A percentile compares a stretch with the other conserved stretches of the same genome.
phyloP scores from a whole-genome alignment of 768 basidiomycete genomes.

The Boletus sp. region DNA sequence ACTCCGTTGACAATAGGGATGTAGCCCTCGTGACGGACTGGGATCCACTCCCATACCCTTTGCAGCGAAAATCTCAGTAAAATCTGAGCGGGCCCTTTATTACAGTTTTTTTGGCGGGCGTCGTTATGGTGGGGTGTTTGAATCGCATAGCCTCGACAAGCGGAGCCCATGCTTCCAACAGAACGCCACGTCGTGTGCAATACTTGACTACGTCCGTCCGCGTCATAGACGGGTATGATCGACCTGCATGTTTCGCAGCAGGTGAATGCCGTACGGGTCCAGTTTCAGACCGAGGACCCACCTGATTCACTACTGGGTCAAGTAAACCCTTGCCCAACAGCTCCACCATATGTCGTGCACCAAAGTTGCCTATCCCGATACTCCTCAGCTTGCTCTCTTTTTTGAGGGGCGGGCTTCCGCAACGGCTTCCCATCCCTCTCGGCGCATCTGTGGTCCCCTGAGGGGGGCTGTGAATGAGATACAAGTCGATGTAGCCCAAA shows the following conservation, averaged over 20 bases:
- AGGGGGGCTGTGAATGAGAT: constrained; percentile 5
- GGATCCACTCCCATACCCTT: constrained; percentile 42
- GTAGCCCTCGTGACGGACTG: too few relatives aligned
- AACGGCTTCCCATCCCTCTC: constrained; percentile 6
- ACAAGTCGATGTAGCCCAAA: not conserved
- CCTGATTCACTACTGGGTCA: constrained; percentile 61
- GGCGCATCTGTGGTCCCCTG: constrained; percentile 1
- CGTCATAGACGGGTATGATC: constrained; percentile 73
- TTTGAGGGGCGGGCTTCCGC: not conserved
- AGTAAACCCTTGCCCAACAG: constrained; percentile 42
- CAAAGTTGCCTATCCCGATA: constrained; percentile 5
- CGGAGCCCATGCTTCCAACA: constrained; percentile 50
- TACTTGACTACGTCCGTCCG: constrained; percentile 55
- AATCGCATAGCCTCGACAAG: constrained; percentile 51
- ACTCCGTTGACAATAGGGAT: too few relatives aligned
- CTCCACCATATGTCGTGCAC: constrained; percentile 50
- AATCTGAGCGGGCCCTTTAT: constrained; percentile 55
- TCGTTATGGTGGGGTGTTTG: constrained; percentile 48
- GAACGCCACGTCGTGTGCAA: constrained; percentile 53
- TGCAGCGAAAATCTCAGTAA: constrained; percentile 61
- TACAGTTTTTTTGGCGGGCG: constrained; percentile 48
- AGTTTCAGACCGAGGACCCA: constrained; percentile 21
- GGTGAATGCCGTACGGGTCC: constrained; percentile 1
- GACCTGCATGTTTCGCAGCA: constrained; percentile 32
- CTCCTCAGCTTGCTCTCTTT: not conserved